These are phyloP conservation scores for Citrus sp. DNA, from an alignment of 345 rosid species.

Conservation along the genomic window DNA sequence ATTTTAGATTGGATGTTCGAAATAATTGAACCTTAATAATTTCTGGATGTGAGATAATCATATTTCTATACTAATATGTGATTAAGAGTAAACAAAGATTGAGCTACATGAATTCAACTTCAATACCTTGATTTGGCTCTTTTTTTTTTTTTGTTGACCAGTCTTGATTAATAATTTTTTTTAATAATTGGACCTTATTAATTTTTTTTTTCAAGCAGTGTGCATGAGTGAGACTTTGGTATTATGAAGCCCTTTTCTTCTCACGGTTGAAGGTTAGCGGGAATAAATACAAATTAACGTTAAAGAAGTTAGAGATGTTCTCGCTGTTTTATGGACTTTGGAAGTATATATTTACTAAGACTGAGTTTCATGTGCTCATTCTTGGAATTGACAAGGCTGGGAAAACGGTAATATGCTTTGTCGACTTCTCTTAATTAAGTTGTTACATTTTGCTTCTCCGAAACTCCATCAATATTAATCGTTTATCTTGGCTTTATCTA, in stretches of 20 bases:
- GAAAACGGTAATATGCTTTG: slow-evolving; percentile 60
- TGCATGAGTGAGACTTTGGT: slow-evolving; percentile 11
- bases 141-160: background rate
- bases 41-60: background rate
- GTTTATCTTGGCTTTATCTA: background rate
- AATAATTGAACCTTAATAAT: background rate
- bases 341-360: slow-evolving; percentile 80
- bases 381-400: slow-evolving; percentile 99
- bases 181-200: too few species aligned
- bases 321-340: slow-evolving; percentile 93
- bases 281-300: slow-evolving; percentile 7
- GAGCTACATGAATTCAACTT: background rate
- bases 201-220: background rate
- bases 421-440: background rate
- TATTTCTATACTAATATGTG: background rate
- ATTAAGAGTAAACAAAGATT: background rate
- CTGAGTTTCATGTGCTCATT: slow-evolving; percentile 90
- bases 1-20: background rate
- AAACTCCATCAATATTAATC: background rate
- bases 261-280: slow-evolving; percentile 16
- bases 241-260: slow-evolving; percentile 10
- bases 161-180: background rate
- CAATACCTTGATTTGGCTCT: background rate
- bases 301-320: slow-evolving; percentile 64
- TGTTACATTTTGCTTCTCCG: background rate